phyloP scores from a whole-genome alignment of 139 green algal species.

The Gonium pectorale region DNA sequence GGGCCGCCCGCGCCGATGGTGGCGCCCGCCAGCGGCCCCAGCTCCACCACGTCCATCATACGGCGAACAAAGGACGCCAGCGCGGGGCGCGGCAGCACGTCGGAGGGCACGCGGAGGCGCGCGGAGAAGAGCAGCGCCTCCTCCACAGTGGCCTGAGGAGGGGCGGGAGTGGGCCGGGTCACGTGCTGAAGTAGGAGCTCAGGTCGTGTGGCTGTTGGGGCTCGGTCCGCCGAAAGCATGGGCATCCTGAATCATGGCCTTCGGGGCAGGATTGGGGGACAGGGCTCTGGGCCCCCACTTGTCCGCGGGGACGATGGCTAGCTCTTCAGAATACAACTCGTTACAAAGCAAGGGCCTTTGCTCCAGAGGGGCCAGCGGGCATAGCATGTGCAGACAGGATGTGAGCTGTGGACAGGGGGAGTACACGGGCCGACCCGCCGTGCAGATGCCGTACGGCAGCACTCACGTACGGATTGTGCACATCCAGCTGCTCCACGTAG shows the following conservation, averaged over 20 bases:
- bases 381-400: no score
- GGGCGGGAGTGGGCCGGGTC: not conserved
- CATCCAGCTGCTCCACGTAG: slow-evolving; percentile 64
- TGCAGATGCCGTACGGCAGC: no score
- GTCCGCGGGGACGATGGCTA: no score
- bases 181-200: no score
- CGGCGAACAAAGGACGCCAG: slow-evolving; percentile 63
- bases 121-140: slow-evolving; percentile 29
- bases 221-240: no score
- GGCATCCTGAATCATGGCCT: no score
- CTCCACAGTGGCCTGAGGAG: slow-evolving; percentile 2
- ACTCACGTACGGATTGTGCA: slow-evolving; percentile 45
- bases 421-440: no score
- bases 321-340: no score
- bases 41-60: slow-evolving; percentile 84
- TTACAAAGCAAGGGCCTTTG: not conserved
- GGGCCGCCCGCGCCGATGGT: slow-evolving; percentile 51
- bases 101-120: not conserved
- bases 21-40: slow-evolving; percentile 51
- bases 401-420: no score
- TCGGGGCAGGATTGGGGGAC: no score
- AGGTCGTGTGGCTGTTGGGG: no score
- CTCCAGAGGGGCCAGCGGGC: no score
- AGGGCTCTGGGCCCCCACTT: not conserved
- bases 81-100: not conserved